These are phyloP conservation scores for Lablab purpureus DNA, from an alignment of 306 rosid genomes.

Conservation along the genomic window DNA sequence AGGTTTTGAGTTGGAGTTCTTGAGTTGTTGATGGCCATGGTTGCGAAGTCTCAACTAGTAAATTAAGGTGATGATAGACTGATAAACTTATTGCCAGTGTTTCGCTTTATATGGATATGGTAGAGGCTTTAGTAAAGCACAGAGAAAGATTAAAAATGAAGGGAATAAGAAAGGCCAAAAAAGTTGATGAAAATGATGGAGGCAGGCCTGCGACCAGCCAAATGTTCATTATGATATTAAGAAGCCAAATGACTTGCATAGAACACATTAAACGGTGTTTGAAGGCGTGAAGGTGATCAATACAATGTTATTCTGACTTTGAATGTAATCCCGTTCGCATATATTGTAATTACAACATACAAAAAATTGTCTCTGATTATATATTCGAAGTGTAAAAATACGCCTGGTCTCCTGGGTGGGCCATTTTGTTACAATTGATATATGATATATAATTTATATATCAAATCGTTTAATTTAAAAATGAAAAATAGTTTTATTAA, in stretches of 20 bases:
- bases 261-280: neutral
- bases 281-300: conserved; percentile 13
- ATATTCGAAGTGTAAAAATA: no score
- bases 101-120: neutral
- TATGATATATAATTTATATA: no score
- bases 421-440: no score
- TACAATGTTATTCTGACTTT: neutral
- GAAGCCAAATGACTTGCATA: conserved; percentile 44
- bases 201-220: neutral
- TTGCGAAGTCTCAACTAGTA: neutral
- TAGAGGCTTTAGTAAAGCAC: neutral
- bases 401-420: no score
- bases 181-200: neutral
- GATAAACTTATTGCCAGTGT: neutral
- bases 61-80: neutral
- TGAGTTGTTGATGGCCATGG: conserved; percentile 38
- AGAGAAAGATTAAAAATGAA: neutral
- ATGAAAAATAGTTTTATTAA: no score
- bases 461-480: no score
- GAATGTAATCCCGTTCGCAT: neutral
- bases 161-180: neutral
- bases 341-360: no score
- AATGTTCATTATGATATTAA: neutral
- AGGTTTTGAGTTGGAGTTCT: neutral
- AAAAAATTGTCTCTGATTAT: no score